Base-by-base conservation (phyloP, 352 stramenopile species). In the Phytophthora pseudosyringae region DNA sequence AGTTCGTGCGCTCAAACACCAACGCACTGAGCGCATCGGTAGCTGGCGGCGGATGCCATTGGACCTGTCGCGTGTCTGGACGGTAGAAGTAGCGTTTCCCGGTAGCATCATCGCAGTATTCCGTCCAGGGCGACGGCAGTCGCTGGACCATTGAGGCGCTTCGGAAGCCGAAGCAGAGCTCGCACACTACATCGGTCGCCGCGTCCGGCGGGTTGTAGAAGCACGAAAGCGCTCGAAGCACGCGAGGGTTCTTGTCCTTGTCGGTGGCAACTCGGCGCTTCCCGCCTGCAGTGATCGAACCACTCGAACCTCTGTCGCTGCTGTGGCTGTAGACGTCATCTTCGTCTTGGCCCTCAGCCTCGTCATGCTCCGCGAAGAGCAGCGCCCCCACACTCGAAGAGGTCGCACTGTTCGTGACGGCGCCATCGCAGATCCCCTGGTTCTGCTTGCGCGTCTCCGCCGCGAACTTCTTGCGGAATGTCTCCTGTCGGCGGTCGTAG, bases 1-100 rank as follows among this genome's bases (percentile, higher is more conserved):
- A 86, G 48, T 86, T 87, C 1, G 80, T 89, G 36, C 69, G 69
- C 40, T 85, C 70, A 54, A 89, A 91, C 1, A 89, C 82, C 21
- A 81, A 45, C 13, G 67, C 32, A 32, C 73, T 83, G 13, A 87
- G 76, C 6, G 60, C 43, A 32, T 74, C 59, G 9, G 78, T 71
- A 28, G 59, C 66, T 5, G 63, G 60, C 8, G 80, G 82, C 5
- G 76, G 80, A 0, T 60, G 49, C 78, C 78, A 91, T 18, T 73
- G 58, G 33, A 91, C 78, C 25, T 78, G 59, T 11, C 69, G 58
- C 11, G 62, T 78, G 10, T 44, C 55, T 11, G 47, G 29, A 32
- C 88, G 49, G 49, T 87, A 91, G 50, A 74, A 91, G 45, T 91
- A 91, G 46, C 66, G 64, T 32, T 86, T 88, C 15, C 61, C 57